These are phyloP conservation scores for Cylindrotheca closterium DNA, from an alignment of 108 stramenopile genomes.

Conservation along the genomic window DNA sequence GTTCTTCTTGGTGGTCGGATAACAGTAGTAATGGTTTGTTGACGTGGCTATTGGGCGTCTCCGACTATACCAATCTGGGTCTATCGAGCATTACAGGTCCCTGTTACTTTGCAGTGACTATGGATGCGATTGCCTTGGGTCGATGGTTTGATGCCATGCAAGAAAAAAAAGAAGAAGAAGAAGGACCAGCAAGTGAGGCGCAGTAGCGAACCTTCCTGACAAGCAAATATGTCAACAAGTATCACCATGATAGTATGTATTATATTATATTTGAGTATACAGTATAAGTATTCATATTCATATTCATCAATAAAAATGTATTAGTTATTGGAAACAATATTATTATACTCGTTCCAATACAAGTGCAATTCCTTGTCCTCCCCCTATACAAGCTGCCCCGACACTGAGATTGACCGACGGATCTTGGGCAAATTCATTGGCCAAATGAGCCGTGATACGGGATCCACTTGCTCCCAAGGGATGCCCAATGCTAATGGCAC, in stretches of 20 bases:
- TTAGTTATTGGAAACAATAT: background rate
- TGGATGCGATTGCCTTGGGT: conserved; percentile 82
- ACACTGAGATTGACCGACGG: conserved; percentile 68
- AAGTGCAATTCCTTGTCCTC: conserved; percentile 98
- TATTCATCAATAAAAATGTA: background rate
- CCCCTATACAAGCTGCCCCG: conserved; percentile 98
- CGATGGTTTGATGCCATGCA: conserved; percentile 63
- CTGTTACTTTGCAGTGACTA: conserved; percentile 84
- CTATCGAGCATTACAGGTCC: conserved; percentile 82
- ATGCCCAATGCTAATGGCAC: conserved; percentile 94
- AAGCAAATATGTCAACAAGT: too few species aligned
- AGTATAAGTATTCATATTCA: too few species aligned
- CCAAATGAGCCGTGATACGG: conserved; percentile 93
- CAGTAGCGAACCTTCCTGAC: too few species aligned
- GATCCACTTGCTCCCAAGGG: conserved; percentile 94
- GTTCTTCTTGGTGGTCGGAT: background rate
- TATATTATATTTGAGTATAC: too few species aligned
- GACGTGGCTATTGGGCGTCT: conserved; percentile 37
- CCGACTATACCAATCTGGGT: conserved; percentile 47
- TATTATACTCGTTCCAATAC: conserved; percentile 82
- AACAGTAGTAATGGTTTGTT: conserved; percentile 19
- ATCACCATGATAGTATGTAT: too few species aligned
- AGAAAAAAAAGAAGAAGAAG: too few species aligned
- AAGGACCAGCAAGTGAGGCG: too few species aligned
- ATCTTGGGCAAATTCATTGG: conserved; percentile 81